A percentile compares a stretch with the other conserved stretches of the same genome.
These are phyloP conservation scores for Fusarium subtropicale DNA, from an alignment of 2,329 filamentous ascomycete genomes.

Conservation along the genomic window DNA sequence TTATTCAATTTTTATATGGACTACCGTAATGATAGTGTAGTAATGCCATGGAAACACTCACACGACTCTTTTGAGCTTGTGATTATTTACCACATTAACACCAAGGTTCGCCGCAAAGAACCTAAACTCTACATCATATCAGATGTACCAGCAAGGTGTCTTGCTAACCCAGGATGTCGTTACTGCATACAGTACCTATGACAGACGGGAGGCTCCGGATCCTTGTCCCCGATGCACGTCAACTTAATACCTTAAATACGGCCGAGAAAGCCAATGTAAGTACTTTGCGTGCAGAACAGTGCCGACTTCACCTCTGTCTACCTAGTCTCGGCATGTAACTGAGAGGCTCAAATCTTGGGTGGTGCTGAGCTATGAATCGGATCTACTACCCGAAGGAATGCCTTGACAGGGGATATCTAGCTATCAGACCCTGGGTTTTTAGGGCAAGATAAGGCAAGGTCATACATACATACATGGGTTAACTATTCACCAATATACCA, in stretches of 20 bases:
- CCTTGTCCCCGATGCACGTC: conserved; percentile 24
- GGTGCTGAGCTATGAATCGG: background rate
- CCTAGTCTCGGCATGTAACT: background rate
- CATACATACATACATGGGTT: background rate
- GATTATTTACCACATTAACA: background rate
- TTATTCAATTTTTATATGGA: background rate
- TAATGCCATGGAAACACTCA: background rate
- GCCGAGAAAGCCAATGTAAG: conserved; percentile 18
- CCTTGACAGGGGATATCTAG: background rate
- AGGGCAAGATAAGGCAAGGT: background rate
- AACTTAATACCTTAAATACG: conserved; percentile 21
- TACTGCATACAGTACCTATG: background rate
- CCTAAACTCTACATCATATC: background rate
- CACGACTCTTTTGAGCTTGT: background rate
- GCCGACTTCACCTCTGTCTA: background rate
- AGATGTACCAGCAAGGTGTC: background rate
- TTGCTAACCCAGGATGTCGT: background rate
- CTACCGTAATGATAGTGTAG: background rate
- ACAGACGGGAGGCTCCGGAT: conserved; percentile 8
- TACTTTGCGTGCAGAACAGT: background rate
- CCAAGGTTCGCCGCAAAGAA: background rate
- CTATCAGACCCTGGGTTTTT: background rate
- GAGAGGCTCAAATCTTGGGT: background rate
- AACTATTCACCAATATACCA: background rate
- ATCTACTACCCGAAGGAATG: background rate